Base-by-base conservation (phyloP, 164 flowering plant species). In the Paratinospora sagittata region DNA sequence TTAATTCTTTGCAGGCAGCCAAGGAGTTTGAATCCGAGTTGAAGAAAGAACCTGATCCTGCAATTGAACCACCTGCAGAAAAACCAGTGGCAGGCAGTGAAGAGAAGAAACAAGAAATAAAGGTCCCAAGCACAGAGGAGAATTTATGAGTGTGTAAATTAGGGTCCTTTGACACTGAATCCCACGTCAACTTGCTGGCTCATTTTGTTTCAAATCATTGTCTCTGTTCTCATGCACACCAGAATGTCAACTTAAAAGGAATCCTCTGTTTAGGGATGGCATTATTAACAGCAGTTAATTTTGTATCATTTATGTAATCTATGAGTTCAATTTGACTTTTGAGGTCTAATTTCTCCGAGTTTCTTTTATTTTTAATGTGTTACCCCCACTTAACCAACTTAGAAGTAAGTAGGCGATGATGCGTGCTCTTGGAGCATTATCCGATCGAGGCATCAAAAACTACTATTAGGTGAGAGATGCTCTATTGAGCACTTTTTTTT, bases 11-110 rank as follows among this genome's bases (percentile, higher is more conserved):
- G 72, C 87, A 90, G 96, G 96, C 96, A 60, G 92, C 96, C 5
- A 90, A 90, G 76, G 96, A 90, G 76, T 88, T 90, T 24, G 92
- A 90, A 75, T 71, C 90, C 1, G 97, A 92, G 80, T 78, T 92
- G 70, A 92, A 86, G 72, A 90, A 90, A 78, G 88, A 84, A 8
- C 86, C 87, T 0, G 92, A 85, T 14, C 66, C 83, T 10, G 1
- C 65, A 3, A 36, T 36, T 8, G 89, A 82, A 43, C 2, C 78
- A 0, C 60, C 87, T 0, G 74, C 55, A 8, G 90, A 79, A 70
- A 77, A 84, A 70, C 77, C 86, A 27, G 63, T 73, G 57, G 67
- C 85, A 24, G 73, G 73, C 33, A 76, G 78, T 66, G 86, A 80
- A 70, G 84, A 77, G 70, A 76, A 78, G 74, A 81, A 85, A 68